Percentiles rank a stretch among this genome's conserved stretches.
Evolutionary conservation across 225 moss, liverwort and hornwort genomes (phyloP).

Genomic region (Sphagnum tenellum): DNA sequence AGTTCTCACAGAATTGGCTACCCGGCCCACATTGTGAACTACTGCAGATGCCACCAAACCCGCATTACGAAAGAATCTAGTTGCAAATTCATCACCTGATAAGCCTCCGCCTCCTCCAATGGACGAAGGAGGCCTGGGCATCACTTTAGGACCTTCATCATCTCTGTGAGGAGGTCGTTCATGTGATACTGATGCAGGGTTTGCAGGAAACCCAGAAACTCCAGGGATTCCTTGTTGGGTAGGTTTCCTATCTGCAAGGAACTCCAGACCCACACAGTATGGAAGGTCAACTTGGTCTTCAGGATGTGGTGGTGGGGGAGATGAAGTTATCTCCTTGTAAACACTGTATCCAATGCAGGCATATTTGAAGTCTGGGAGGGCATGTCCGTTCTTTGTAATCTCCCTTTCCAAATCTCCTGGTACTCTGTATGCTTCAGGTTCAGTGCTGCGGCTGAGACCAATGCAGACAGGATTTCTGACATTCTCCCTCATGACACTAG

Average conservation of each 20-base stretch:
- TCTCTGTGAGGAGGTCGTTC: constrained; percentile 21
- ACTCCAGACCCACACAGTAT: constrained; percentile 45
- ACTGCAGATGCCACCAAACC: constrained; percentile 25
- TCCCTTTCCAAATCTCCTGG: constrained; percentile 41
- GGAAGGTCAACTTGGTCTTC: constrained; percentile 39
- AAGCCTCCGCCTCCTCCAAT: constrained; percentile 37
- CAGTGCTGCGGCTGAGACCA: constrained; percentile 49
- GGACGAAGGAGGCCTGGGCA: constrained; percentile 47
- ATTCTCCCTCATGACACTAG: constrained; percentile 47
- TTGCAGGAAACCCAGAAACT: constrained; percentile 9
- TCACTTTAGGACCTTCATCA: constrained; percentile 30
- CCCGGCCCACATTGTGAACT: constrained; percentile 13
- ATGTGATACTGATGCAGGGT: constrained; percentile 15
- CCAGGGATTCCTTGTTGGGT: constrained; percentile 25
- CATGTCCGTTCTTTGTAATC: constrained; percentile 25
- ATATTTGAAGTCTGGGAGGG: constrained; percentile 45
- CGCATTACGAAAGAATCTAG: constrained; percentile 47
- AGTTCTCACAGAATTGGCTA: constrained; percentile 19
- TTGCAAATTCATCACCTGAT: constrained; percentile 53
- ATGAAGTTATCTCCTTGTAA: constrained; percentile 39
- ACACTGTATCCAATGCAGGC: constrained; percentile 50
- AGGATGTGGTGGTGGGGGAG: constrained; percentile 15
- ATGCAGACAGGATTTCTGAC: constrained; percentile 54
- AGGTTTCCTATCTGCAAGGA: constrained; percentile 32
- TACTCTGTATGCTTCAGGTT: constrained; percentile 34